Percentiles rank a stretch among this genome's conserved stretches.
phyloP scores from a whole-genome alignment of 371 early-diverging fungal species.

The Mortierella sp. region DNA sequence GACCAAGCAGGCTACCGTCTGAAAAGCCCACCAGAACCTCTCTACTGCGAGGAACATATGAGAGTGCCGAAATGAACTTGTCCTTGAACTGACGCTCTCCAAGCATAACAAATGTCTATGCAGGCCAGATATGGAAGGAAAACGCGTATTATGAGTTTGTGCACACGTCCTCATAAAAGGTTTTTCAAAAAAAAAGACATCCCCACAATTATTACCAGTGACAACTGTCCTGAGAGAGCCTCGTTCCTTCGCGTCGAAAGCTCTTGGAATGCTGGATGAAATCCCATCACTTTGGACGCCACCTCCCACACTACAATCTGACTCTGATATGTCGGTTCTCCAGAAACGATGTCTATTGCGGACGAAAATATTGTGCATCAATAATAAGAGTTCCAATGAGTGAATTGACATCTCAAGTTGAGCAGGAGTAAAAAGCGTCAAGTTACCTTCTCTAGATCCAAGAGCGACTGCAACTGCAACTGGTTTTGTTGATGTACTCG shows the following conservation, averaged over 20 bases:
- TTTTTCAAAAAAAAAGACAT: background rate
- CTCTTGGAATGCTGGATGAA: slow-evolving; percentile 55
- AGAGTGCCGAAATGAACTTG: slow-evolving; percentile 44
- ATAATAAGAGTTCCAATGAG: background rate
- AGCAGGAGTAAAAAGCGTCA: too few species aligned
- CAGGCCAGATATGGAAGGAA: background rate
- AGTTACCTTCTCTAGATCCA: slow-evolving; percentile 36
- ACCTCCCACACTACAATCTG: slow-evolving; percentile 52
- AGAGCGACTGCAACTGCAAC: slow-evolving; percentile 42
- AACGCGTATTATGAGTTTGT: background rate
- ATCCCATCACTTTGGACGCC: slow-evolving; percentile 38
- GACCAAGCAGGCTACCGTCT: slow-evolving; percentile 45
- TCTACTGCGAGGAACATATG: slow-evolving; percentile 36
- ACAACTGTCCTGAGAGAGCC: slow-evolving; percentile 48
- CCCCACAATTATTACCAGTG: slow-evolving; percentile 21
- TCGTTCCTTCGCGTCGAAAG: slow-evolving; percentile 54
- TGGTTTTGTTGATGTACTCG: slow-evolving; percentile 27
- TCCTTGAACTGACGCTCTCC: slow-evolving; percentile 45
- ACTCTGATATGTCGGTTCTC: slow-evolving; percentile 32
- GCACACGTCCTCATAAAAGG: background rate
- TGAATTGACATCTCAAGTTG: background rate
- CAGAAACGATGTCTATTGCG: slow-evolving; percentile 11
- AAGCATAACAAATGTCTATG: slow-evolving; percentile 47
- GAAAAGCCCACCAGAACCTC: slow-evolving; percentile 51
- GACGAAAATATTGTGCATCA: background rate